A percentile compares a stretch with the other conserved stretches of the same genome.
These are phyloP conservation scores for Amaranthus palmeri DNA, from an alignment of 148 eudicot genomes.

Conservation along the genomic window DNA sequence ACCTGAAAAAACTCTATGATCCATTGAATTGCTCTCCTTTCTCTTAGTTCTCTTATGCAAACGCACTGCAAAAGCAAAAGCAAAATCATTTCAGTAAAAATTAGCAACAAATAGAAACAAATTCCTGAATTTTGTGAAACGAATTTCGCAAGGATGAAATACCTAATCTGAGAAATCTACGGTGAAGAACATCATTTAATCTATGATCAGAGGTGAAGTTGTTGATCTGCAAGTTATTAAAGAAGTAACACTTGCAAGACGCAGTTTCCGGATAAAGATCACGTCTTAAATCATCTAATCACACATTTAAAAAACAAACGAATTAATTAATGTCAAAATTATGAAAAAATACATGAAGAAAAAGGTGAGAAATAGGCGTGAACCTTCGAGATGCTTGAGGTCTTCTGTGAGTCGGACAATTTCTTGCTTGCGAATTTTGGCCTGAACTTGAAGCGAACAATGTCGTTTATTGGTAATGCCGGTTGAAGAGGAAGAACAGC, in stretches of 20 bases:
- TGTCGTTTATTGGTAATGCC: neutral
- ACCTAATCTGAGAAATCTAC: conserved; percentile 96
- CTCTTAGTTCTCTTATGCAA: conserved; percentile 46
- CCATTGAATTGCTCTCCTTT: conserved; percentile 26
- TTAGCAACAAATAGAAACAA: neutral
- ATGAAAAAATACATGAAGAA: neutral
- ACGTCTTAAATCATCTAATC: conserved; percentile 40
- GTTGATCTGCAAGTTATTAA: conserved; percentile 50
- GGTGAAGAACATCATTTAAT: conserved; percentile 59
- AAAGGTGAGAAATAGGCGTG: neutral
- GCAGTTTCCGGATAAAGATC: conserved; percentile 57
- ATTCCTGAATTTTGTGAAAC: neutral
- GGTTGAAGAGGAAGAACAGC: neutral
- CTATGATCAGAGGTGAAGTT: conserved; percentile 34
- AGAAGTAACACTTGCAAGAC: conserved; percentile 83
- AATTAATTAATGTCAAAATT: neutral
- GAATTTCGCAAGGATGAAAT: neutral
- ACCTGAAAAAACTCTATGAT: conserved; percentile 34
- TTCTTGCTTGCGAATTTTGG: conserved; percentile 69
- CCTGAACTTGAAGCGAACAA: conserved; percentile 41
- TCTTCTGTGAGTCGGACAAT: conserved; percentile 62
- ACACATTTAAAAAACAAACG: neutral
- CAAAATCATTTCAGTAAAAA: neutral
- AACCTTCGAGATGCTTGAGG: conserved; percentile 71
- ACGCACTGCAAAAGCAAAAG: conserved; percentile 48